phyloP scores from a whole-genome alignment of 441 rosid species.

The Adansonia grandidieri region DNA sequence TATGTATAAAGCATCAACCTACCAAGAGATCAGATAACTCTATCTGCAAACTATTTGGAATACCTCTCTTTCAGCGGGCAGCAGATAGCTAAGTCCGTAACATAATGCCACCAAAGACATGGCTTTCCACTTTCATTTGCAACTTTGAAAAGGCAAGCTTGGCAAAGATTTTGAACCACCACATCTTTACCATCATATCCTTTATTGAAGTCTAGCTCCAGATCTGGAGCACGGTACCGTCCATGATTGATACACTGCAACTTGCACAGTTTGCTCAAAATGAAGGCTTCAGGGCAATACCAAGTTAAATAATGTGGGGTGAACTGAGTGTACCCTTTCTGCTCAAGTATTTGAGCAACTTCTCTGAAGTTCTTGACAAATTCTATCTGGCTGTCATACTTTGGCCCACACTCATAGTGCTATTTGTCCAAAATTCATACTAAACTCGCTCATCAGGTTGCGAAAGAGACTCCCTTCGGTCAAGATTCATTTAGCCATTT shows the following conservation, averaged over 20 bases:
- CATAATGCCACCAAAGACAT: conserved; percentile 99
- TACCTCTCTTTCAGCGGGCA: conserved; percentile 93
- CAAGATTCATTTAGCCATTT: conserved; percentile 78
- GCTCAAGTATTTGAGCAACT: conserved; percentile 92
- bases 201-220: conserved; percentile 79
- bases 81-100: conserved; percentile 84
- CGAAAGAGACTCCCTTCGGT: conserved; percentile 93
- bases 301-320: conserved; percentile 91
- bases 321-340: conserved; percentile 81
- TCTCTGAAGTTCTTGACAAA: conserved; percentile 87
- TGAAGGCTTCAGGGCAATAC: conserved; percentile 80
- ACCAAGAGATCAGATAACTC: conserved; percentile 84
- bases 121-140: conserved; percentile 80
- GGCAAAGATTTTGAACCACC: conserved; percentile 81
- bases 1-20: conserved; percentile 24
- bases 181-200: conserved; percentile 91
- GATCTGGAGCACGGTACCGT: conserved; percentile 94
- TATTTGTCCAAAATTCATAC: conserved; percentile 92
- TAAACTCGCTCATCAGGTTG: conserved; percentile 94
- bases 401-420: conserved; percentile 86
- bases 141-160: conserved; percentile 75
- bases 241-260: conserved; percentile 87
- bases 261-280: conserved; percentile 76
- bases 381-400: conserved; percentile 75
- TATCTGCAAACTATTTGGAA: conserved; percentile 76